Percentiles rank a stretch among this genome's conserved stretches.
These are phyloP conservation scores for Phyllosticta capitalensis DNA, from an alignment of 2,329 filamentous ascomycete species.

Conservation along the genomic window DNA sequence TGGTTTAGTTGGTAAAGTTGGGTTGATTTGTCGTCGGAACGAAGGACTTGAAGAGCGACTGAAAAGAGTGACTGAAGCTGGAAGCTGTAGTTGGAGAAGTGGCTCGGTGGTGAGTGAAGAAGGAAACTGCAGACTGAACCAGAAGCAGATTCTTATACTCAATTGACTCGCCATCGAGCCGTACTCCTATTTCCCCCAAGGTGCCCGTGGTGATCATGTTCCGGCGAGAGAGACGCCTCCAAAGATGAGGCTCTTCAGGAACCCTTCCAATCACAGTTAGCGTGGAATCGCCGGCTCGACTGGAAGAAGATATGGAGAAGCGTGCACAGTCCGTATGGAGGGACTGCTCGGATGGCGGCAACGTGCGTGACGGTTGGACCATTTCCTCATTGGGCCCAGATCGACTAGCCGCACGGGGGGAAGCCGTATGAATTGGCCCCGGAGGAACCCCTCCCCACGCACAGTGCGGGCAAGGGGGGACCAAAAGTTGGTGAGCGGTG, in stretches of 20 bases:
- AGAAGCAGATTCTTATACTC: conserved; percentile 9
- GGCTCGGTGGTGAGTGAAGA: conserved; percentile 9
- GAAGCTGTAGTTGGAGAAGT: conserved; percentile 9
- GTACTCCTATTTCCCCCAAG: background rate
- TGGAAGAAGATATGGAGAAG: background rate
- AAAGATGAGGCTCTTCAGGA: conserved; percentile 11
- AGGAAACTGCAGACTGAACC: conserved; percentile 2
- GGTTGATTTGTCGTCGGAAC: conserved; percentile 1
- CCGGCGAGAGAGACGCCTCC: background rate
- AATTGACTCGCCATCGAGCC: conserved; percentile 2
- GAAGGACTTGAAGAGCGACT: conserved; percentile 3
- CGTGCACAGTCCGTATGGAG: conserved; percentile 1
- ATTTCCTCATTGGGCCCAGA: background rate
- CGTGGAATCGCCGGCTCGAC: background rate
- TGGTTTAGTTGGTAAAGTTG: conserved; percentile 1
- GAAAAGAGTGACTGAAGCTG: conserved; percentile 10
- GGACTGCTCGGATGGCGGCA: background rate
- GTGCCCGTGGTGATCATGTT: conserved; percentile 2
- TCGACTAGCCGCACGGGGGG: conserved; percentile 1
- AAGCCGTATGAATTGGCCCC: background rate
- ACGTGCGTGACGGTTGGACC: background rate
- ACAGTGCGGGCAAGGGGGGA: conserved; percentile 1
- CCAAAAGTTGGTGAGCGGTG: conserved; percentile 2
- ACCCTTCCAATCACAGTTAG: conserved; percentile 1
- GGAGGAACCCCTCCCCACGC: background rate